Percentiles rank a stretch among this genome's conserved stretches.
Conservation (phyloP, 768 basidiomycete species). For the Cyclocybe cylindracea region DNA sequence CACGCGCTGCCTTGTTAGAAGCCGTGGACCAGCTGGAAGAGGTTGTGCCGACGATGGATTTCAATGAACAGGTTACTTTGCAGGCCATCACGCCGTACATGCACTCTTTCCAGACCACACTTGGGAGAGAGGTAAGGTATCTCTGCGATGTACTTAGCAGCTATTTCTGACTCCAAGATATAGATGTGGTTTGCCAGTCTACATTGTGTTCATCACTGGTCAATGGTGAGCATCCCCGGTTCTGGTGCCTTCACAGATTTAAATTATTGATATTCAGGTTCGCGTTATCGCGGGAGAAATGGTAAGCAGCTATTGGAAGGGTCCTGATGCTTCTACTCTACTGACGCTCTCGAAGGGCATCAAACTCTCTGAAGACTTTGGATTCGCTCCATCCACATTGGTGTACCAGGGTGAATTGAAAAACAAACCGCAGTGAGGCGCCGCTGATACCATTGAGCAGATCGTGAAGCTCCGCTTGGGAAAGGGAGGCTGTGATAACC, state of each 20-base stretch:
- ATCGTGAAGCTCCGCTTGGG: slow-evolving; percentile 58
- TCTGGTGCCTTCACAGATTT: neutral
- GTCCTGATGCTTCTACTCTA: slow-evolving; percentile 3
- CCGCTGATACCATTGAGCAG: slow-evolving; percentile 25
- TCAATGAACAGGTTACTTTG: slow-evolving; percentile 65
- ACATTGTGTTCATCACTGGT: slow-evolving; percentile 91
- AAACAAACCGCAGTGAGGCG: slow-evolving; percentile 1
- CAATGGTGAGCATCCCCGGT: slow-evolving; percentile 57
- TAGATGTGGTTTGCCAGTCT: slow-evolving; percentile 86
- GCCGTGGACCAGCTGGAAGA: slow-evolving; percentile 58
- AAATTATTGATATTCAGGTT: slow-evolving; percentile 44
- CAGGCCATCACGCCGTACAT: slow-evolving; percentile 81
- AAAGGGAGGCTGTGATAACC: slow-evolving; percentile 58
- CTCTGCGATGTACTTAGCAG: neutral
- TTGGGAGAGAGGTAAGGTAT: slow-evolving; percentile 72
- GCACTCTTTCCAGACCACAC: slow-evolving; percentile 75
- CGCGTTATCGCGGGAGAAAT: slow-evolving; percentile 84
- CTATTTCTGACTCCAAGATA: neutral
- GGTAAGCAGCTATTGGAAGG: slow-evolving; percentile 39
- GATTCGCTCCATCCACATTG: slow-evolving; percentile 84
- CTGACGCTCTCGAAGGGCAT: slow-evolving; percentile 49
- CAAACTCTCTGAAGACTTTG: slow-evolving; percentile 72
- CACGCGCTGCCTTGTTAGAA: slow-evolving; percentile 54
- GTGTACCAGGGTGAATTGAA: slow-evolving; percentile 61
- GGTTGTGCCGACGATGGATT: slow-evolving; percentile 45